phyloP scores from a whole-genome alignment of 345 rosid genomes.

The Lepidium africanum region DNA sequence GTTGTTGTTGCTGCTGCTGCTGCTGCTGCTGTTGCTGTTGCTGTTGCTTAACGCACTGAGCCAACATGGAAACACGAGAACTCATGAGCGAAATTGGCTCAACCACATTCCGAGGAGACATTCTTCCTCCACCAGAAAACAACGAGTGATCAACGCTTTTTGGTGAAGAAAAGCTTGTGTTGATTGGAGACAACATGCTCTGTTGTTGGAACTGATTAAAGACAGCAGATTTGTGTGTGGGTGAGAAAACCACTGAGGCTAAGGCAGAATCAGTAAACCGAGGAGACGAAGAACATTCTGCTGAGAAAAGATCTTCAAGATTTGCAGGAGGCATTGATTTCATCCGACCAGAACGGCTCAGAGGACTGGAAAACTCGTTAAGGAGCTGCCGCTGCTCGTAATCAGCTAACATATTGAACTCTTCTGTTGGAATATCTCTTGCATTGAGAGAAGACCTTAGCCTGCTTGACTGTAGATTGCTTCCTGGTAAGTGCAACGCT shows the following conservation, averaged over 20 bases:
- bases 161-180: slow-evolving; percentile 52
- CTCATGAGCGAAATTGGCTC: slow-evolving; percentile 78
- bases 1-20: too few relatives aligned
- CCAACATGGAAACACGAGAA: slow-evolving; percentile 56
- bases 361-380: slow-evolving; percentile 49
- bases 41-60: slow-evolving; percentile 68
- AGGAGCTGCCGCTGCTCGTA: slow-evolving; percentile 70
- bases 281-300: slow-evolving; percentile 58
- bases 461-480: slow-evolving; percentile 80
- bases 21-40: slow-evolving; percentile 29
- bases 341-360: slow-evolving; percentile 64
- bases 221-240: slow-evolving; percentile 52
- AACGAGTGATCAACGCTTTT: slow-evolving; percentile 59
- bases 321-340: slow-evolving; percentile 74
- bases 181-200: slow-evolving; percentile 70
- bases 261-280: slow-evolving; percentile 43
- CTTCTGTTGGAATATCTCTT: slow-evolving; percentile 58
- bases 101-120: slow-evolving; percentile 69
- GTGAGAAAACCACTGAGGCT: slow-evolving; percentile 54
- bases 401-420: slow-evolving; percentile 54
- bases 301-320: slow-evolving; percentile 61
- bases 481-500: slow-evolving; percentile 69
- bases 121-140: slow-evolving; percentile 65
- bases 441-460: slow-evolving; percentile 79
- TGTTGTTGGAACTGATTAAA: slow-evolving; percentile 63